These are phyloP conservation scores for Calonectria hawksworthii DNA, from an alignment of 2,329 filamentous ascomycete species.

Conservation along the genomic window DNA sequence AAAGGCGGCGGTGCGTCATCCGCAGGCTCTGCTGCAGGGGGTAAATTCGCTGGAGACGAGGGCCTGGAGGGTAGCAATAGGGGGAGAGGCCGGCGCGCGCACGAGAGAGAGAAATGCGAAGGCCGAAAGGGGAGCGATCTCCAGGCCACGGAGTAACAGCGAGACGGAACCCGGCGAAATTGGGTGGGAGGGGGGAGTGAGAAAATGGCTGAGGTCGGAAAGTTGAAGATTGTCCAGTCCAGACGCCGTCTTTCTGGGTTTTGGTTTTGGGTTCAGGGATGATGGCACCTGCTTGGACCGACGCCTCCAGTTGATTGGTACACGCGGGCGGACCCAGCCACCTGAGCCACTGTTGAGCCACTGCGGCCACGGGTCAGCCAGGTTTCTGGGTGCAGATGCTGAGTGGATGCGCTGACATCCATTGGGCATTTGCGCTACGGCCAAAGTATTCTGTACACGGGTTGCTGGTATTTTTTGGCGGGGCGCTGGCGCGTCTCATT, in stretches of 20 bases:
- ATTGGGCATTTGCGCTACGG: background rate
- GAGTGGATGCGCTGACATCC: conserved; percentile 11
- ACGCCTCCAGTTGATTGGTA: conserved; percentile 27
- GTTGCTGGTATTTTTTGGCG: conserved; percentile 17
- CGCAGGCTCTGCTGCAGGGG: conserved; percentile 38
- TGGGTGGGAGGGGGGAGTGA: conserved; percentile 37
- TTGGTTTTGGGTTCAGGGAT: conserved; percentile 46
- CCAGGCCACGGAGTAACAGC: conserved; percentile 31
- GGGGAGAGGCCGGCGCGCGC: conserved; percentile 31
- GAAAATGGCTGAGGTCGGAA: conserved; percentile 42
- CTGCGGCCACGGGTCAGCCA: conserved; percentile 2
- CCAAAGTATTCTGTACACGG: conserved; percentile 11
- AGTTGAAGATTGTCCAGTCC: conserved; percentile 45
- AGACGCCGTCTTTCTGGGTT: conserved; percentile 37
- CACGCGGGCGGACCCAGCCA: conserved; percentile 37
- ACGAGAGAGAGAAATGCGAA: conserved; percentile 29
- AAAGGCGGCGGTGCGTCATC: conserved; percentile 42
- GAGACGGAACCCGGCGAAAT: conserved; percentile 28
- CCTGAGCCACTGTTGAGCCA: conserved; percentile 29
- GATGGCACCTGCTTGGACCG: conserved; percentile 25
- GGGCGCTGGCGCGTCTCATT: conserved; percentile 12
- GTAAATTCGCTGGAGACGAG: conserved; percentile 36
- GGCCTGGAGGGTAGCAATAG: conserved; percentile 27
- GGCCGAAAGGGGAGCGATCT: conserved; percentile 32
- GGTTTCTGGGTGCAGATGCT: background rate